phyloP scores from a whole-genome alignment of 148 eudicot species.

The Limonium bicolor region DNA sequence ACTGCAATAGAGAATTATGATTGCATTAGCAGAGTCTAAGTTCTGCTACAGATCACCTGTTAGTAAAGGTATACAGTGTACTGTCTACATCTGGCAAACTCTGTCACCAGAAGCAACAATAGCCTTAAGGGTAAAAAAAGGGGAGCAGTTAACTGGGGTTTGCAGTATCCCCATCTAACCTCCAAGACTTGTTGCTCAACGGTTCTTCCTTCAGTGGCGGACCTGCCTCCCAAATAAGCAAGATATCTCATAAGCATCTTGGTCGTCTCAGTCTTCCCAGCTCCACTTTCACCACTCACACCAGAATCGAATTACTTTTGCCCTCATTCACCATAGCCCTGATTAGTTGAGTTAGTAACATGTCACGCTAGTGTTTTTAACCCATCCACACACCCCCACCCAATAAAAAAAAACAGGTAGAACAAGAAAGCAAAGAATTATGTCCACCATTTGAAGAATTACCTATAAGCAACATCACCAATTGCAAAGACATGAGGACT shows the following conservation, averaged over 20 bases:
- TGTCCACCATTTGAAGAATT: slow-evolving; percentile 9
- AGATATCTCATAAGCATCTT: slow-evolving; percentile 96
- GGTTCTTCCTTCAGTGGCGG: slow-evolving; percentile 76
- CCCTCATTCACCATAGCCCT: slow-evolving; percentile 93
- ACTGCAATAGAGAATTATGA: slow-evolving; percentile 56
- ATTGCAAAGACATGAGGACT: slow-evolving; percentile 95
- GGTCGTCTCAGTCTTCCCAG: slow-evolving; percentile 93
- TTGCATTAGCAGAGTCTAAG: no score
- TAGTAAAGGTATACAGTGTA: no score
- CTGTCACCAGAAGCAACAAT: neutral
- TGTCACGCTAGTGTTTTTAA: no score
- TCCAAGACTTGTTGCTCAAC: slow-evolving; percentile 95
- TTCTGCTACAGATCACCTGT: no score
- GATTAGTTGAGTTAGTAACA: slow-evolving; percentile 7
- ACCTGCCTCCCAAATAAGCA: slow-evolving; percentile 87
- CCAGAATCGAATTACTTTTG: slow-evolving; percentile 76
- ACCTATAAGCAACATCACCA: slow-evolving; percentile 89
- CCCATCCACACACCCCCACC: neutral
- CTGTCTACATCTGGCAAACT: no score
- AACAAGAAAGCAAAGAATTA: neutral
- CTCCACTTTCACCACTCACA: slow-evolving; percentile 98
- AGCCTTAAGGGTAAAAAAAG: no score
- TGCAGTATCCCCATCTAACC: slow-evolving; percentile 41
- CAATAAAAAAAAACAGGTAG: neutral
- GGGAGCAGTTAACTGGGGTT: no score